Evolutionary conservation across 192 early-diverging fungal species (phyloP).

Genomic region (Podila epigama): DNA sequence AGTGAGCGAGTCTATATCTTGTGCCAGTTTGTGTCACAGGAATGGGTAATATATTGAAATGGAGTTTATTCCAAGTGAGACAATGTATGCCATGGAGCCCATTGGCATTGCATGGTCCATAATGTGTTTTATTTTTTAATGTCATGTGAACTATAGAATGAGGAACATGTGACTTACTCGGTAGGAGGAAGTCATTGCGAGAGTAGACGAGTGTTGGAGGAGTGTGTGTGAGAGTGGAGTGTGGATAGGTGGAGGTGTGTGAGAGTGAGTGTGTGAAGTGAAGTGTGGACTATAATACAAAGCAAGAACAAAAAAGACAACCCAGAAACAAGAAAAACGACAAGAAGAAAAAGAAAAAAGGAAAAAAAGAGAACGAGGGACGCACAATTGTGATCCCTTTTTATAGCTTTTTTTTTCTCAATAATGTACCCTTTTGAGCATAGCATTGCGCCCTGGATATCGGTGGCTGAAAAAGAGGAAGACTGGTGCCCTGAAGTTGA

Average conservation of each 20-base stretch:
- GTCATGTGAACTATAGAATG: neutral
- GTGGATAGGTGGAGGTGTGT: neutral
- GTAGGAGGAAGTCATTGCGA: conserved; percentile 53
- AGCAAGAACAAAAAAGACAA: conserved; percentile 11
- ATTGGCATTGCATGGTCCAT: too few relatives aligned
- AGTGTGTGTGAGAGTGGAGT: neutral
- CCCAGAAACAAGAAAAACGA: conserved; percentile 10
- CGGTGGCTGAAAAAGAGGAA: too few relatives aligned
- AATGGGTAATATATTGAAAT: too few relatives aligned
- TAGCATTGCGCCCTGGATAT: too few relatives aligned
- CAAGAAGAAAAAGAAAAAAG: conserved; percentile 9
- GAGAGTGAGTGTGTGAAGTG: conserved; percentile 1
- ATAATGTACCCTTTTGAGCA: too few relatives aligned
- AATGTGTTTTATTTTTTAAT: too few relatives aligned
- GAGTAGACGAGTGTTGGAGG: neutral
- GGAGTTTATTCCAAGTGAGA: too few relatives aligned
- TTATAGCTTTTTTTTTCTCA: too few relatives aligned
- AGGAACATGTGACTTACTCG: conserved; percentile 33
- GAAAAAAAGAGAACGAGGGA: conserved; percentile 4
- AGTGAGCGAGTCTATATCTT: neutral
- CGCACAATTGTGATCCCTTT: conserved; percentile 6
- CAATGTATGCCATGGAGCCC: too few relatives aligned
- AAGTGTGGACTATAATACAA: conserved; percentile 7
- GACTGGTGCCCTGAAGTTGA: too few relatives aligned
- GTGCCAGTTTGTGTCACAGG: neutral